Evolutionary conservation across 371 early-diverging fungal genomes (phyloP), one percentile per base, ranked within the genome.

Genomic region (Mortierella sp.): DNA sequence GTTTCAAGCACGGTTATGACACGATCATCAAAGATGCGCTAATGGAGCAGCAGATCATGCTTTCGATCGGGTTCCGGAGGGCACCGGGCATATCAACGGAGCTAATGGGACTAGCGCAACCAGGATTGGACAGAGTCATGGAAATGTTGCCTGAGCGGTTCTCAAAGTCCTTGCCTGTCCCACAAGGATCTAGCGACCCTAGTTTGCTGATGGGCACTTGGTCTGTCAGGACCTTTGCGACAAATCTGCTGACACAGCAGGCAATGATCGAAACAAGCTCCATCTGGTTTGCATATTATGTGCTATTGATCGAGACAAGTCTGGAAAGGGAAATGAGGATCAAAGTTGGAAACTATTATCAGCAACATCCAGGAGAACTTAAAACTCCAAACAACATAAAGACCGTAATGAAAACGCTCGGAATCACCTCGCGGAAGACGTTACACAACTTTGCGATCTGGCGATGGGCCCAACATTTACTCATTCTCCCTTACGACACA

Each of bases 231-330:
- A 83, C 87, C 2, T 66, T 86, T 29, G 88, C 87, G 5, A 72
- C 86, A 2, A 84, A 72, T 40, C 83, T 85, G 15, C 66, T 87
- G 57, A 84, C 83, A 29, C 86, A 85, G 32, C 74, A 86, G 35
- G 87, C 89, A 1, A 86, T 86, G 43, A 81, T 87, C 12, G 88
- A 89, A 32, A 64, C 83, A 0, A 58, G 68, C 0, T 83, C 76
- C 0, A 69, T 85, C 4, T 93, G 91, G 89, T 90, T 90, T 72
- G 88, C 89, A 0, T 91, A 85, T 68, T 83, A 89, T 53, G 88
- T 84, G 1, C 79, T 93, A 1, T 35, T 85, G 9, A 72, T 86
- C 40, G 92, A 93, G 66, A 88, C 88, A 0, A 49, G 68, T 5
- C 62, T 79, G 28, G 93, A 93, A 54, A 54, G 74, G 8, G 79